These are phyloP conservation scores for Puccinellia tenuiflora DNA, from an alignment of 176 grass and related monocot genomes.

Conservation along the genomic window DNA sequence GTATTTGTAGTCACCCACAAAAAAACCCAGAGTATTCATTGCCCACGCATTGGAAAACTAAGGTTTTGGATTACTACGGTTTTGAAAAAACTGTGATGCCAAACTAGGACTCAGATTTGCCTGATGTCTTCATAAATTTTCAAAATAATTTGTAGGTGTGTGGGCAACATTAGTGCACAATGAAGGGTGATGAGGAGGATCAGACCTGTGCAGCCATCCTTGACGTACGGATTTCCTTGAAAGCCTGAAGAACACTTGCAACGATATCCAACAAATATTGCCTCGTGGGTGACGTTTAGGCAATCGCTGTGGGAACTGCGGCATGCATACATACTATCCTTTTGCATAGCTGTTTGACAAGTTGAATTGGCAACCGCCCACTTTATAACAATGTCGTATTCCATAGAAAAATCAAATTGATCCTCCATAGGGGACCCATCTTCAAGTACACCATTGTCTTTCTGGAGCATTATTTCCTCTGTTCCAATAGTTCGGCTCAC, in stretches of 20 bases:
- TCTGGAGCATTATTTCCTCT: too few species aligned
- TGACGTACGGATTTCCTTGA: conserved; percentile 32
- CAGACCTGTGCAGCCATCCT: neutral
- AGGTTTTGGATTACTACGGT: too few species aligned
- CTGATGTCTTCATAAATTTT: neutral
- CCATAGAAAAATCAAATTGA: neutral
- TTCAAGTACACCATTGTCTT: too few species aligned
- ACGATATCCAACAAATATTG: neutral
- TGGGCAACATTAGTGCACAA: neutral
- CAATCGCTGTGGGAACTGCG: neutral
- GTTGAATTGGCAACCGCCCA: neutral
- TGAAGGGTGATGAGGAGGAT: neutral
- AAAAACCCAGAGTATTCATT: too few species aligned
- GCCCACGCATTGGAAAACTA: too few species aligned
- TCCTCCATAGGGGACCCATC: neutral
- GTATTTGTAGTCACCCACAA: too few species aligned
- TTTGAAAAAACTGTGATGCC: too few species aligned
- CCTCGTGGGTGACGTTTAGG: neutral
- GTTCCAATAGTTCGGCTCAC: neutral
- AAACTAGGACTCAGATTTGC: too few species aligned
- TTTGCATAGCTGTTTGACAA: neutral
- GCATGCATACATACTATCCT: neutral
- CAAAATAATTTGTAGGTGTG: neutral
- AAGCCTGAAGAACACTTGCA: conserved; percentile 25
- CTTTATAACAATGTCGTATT: neutral